Conservation (phyloP, 345 rosid species). For the Eucalyptus marginata region DNA sequence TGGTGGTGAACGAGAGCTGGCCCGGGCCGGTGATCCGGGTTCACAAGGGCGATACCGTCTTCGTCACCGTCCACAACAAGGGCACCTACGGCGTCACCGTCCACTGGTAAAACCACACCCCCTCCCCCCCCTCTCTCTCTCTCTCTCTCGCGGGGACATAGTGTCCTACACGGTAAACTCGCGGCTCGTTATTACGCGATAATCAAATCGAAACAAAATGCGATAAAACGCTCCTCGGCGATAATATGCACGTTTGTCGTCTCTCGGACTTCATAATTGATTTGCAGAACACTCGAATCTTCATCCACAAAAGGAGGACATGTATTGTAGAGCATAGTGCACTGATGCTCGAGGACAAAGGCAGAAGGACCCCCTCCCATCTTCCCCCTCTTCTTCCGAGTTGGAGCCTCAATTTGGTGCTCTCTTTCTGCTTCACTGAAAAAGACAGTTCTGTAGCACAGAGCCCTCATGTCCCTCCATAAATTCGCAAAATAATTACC, state of each 20-base stretch:
- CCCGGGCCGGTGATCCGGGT: constrained; percentile 14
- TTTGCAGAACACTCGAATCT: neutral
- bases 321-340: neutral
- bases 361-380: neutral
- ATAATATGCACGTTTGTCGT: neutral
- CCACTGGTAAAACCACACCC: constrained; percentile 2
- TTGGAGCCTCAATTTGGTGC: neutral
- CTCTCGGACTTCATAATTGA: neutral
- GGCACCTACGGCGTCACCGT: constrained; percentile 12
- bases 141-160: neutral
- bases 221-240: neutral
- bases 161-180: neutral
- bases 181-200: neutral
- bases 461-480: neutral
- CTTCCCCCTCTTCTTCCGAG: neutral
- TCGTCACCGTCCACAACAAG: neutral
- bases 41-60: constrained; percentile 1
- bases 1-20: constrained; percentile 14
- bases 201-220: neutral
- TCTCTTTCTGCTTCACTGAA: neutral
- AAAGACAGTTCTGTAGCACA: neutral
- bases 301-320: neutral
- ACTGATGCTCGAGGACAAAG: neutral
- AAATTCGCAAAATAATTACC: neutral
- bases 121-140: rapidly evolving